Evolutionary conservation across 768 basidiomycete species (phyloP).

Genomic region (Boletus edulis): DNA sequence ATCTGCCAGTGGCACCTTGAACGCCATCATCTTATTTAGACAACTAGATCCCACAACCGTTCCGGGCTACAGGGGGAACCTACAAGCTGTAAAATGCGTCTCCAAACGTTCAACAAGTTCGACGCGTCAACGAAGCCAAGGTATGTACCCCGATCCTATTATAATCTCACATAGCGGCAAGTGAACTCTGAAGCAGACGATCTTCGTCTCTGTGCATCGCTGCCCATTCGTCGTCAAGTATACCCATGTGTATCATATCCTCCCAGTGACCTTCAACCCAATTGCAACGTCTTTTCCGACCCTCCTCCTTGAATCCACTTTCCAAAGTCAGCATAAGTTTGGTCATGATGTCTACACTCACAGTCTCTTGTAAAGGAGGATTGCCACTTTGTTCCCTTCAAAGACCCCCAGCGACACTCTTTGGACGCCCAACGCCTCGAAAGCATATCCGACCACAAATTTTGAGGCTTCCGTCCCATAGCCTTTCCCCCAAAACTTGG

Average conservation of each 20-base stretch:
- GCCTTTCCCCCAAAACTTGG: conserved; percentile 25
- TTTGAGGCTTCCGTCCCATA: conserved; percentile 19
- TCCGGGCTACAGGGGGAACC: too few relatives aligned
- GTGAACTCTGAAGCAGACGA: too few relatives aligned
- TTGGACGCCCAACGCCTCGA: conserved; percentile 23
- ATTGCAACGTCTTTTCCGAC: conserved; percentile 25
- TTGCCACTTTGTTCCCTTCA: conserved; percentile 14
- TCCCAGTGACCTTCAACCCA: conserved; percentile 33
- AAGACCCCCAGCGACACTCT: conserved; percentile 23
- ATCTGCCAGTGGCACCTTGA: too few relatives aligned
- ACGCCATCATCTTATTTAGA: too few relatives aligned
- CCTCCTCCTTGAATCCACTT: conserved; percentile 27
- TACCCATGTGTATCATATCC: conserved; percentile 16
- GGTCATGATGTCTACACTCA: conserved; percentile 5
- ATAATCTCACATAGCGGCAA: too few relatives aligned
- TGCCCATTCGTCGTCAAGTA: conserved; percentile 15
- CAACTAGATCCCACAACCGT: too few relatives aligned
- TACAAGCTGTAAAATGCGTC: too few relatives aligned
- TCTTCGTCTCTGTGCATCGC: background rate
- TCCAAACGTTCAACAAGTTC: too few relatives aligned
- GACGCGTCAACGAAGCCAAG: too few relatives aligned
- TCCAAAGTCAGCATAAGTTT: background rate
- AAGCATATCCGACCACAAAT: conserved; percentile 22
- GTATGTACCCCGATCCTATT: too few relatives aligned
- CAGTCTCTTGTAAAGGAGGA: conserved; percentile 28